Evolutionary conservation across 2,329 filamentous ascomycete genomes (phyloP), one percentile per base, ranked within the genome.

Genomic region (Calycina herbarum): DNA sequence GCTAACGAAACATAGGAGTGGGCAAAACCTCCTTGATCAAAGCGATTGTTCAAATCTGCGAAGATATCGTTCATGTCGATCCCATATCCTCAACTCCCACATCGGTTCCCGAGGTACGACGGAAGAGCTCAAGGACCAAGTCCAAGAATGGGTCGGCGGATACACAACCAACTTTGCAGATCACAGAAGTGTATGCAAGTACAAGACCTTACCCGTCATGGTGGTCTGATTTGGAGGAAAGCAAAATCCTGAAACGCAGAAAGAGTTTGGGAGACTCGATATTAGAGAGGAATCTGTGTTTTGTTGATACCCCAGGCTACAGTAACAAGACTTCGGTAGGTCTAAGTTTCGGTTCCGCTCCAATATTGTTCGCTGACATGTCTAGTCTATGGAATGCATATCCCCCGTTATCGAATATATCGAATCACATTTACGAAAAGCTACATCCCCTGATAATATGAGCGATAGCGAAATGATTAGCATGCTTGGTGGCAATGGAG

Each of bases 21-120:
- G 95, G 95, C 42, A 98, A 98, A 79, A 94, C 93, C 0, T 94
- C 92, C 3, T 84, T 98, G 60, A 91, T 98, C 72, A 92, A 90
- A 75, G 92, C 93, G 1, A 92, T 99, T 57, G 88, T 96, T 17
- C 93, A 97, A 74, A 84, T 82, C 3, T 96, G 93, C 76, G 88
- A 94, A 74, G 92, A 98, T 74, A 96, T 99, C 68, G 94, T 98
- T 1, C 94, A 99, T 76, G 88, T 97, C 62, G 94, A 98, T 75
- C 77, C 79, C 2, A 76, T 82, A 35, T 75, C 77, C 35, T 71
- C 75, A 8, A 78, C 77, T 17, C 66, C 70, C 59, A 64, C 73
- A 4, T 63, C 79, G 1, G 69, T 73, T 57, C 48, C 71, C 51
- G 67, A 77, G 57, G 60, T 67, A 65, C 67, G 65, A 61, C 63